Percentiles rank a stretch among this genome's conserved stretches.
These are phyloP conservation scores for Pelargonium myrrhifolium DNA, from an alignment of 441 rosid species.

Conservation along the genomic window DNA sequence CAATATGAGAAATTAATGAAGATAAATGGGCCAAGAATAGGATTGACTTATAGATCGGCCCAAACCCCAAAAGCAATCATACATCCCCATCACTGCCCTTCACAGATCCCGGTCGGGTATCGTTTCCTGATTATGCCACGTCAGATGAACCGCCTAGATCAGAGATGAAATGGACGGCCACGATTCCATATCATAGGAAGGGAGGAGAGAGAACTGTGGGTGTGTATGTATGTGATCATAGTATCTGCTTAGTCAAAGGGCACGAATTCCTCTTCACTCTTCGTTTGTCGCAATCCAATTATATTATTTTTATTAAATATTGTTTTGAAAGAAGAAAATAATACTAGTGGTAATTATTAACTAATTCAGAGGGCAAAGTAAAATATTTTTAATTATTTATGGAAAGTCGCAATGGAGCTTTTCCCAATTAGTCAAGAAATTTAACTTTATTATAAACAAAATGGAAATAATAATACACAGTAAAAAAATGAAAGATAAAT, in stretches of 20 bases:
- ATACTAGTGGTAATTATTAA: not conserved
- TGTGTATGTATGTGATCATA: not conserved
- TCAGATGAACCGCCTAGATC: conserved; percentile 7
- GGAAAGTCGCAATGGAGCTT: conserved; percentile 14
- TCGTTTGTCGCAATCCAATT: conserved; percentile 21
- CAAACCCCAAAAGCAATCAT: not conserved
- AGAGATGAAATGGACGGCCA: conserved; percentile 16
- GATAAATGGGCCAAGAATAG: too few relatives aligned
- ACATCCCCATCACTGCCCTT: conserved; percentile 12
- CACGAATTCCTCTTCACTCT: conserved; percentile 23
- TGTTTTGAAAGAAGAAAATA: not conserved
- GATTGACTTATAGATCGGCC: not conserved
- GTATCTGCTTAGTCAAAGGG: conserved; percentile 28
- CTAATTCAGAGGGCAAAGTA: not conserved
- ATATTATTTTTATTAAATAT: not conserved
- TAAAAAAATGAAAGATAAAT: not conserved
- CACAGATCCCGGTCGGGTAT: conserved; percentile 15
- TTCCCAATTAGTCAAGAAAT: conserved; percentile 14
- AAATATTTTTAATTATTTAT: not conserved
- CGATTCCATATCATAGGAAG: conserved; percentile 11
- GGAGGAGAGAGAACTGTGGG: not conserved
- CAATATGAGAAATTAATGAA: too few relatives aligned
- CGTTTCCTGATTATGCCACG: conserved; percentile 19
- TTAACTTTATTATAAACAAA: conserved; percentile 3
- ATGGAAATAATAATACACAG: not conserved